phyloP scores from a whole-genome alignment of 192 early-diverging fungal species.

The Coemansia sp. region DNA sequence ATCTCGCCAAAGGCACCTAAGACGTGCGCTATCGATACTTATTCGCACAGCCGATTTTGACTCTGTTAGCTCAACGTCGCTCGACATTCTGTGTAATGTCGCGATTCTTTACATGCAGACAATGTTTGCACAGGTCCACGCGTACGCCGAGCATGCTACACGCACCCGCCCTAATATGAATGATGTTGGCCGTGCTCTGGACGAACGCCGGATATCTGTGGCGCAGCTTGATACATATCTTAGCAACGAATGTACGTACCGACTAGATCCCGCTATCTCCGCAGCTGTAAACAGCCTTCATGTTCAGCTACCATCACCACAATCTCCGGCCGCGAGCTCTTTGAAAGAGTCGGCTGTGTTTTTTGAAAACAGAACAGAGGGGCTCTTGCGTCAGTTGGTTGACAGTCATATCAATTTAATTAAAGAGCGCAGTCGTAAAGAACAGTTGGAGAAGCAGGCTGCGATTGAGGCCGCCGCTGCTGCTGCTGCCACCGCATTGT shows the following conservation, averaged over 20 bases:
- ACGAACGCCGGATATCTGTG: slow-evolving; percentile 34
- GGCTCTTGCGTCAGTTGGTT: slow-evolving; percentile 28
- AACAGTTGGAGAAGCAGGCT: slow-evolving; percentile 8
- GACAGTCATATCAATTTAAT: slow-evolving; percentile 10
- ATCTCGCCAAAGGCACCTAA: slow-evolving; percentile 30
- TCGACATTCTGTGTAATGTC: slow-evolving; percentile 39
- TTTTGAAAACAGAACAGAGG: slow-evolving; percentile 32
- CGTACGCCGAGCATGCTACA: slow-evolving; percentile 50
- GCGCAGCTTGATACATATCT: slow-evolving; percentile 34
- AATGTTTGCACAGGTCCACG: slow-evolving; percentile 48
- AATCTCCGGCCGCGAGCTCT: not conserved
- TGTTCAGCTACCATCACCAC: slow-evolving; percentile 6
- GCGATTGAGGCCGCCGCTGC: not conserved
- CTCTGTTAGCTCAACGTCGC: slow-evolving; percentile 22
- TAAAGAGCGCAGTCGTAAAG: slow-evolving; percentile 15
- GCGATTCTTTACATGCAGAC: slow-evolving; percentile 45
- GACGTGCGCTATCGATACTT: slow-evolving; percentile 36
- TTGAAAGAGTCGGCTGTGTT: slow-evolving; percentile 16
- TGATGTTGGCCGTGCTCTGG: slow-evolving; percentile 45
- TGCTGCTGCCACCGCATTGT: too few species aligned
- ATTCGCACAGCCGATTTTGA: slow-evolving; percentile 34
- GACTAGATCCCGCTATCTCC: slow-evolving; percentile 11
- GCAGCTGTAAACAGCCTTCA: slow-evolving; percentile 18
- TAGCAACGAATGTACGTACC: slow-evolving; percentile 7
- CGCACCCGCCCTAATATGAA: slow-evolving; percentile 53